Conservation (phyloP, 805 yeast genomes). For the Yueomyces sp. region DNA sequence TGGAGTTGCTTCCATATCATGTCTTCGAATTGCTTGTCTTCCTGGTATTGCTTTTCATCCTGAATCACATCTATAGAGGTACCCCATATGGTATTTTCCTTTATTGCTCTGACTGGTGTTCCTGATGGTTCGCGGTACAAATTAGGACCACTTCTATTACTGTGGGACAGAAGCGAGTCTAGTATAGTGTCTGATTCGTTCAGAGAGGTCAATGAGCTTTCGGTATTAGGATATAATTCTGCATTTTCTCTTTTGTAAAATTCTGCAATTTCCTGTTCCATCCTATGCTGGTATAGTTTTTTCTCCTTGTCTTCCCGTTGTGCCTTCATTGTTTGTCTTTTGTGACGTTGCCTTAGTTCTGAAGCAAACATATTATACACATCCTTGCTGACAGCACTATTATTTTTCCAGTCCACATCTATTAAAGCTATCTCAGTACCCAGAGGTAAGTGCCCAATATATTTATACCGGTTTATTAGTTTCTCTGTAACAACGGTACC, state of each 20-base stretch:
- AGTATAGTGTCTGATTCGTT: not conserved
- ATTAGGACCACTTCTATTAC: not conserved
- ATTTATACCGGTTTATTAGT: constrained; percentile 49
- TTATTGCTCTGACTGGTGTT: constrained; percentile 7
- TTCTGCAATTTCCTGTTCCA: constrained; percentile 43
- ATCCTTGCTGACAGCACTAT: constrained; percentile 31
- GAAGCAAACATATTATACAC: constrained; percentile 34
- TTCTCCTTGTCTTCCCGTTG: constrained; percentile 49
- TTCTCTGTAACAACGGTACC: constrained; percentile 53
- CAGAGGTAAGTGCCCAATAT: constrained; percentile 65
- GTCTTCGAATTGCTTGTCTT: constrained; percentile 35
- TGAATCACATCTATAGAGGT: constrained; percentile 29
- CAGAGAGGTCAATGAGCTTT: not conserved
- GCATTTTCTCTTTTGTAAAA: constrained; percentile 50
- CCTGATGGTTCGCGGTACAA: not conserved
- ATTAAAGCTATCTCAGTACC: constrained; percentile 77
- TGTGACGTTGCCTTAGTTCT: constrained; percentile 46
- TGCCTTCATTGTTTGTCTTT: constrained; percentile 33
- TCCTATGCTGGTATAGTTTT: constrained; percentile 39
- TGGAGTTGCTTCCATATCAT: constrained; percentile 40
- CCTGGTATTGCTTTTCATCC: constrained; percentile 26
- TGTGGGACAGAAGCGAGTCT: constrained; percentile 1
- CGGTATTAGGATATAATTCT: constrained; percentile 12
- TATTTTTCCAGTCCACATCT: constrained; percentile 69
- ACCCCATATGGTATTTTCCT: constrained; percentile 64